These are phyloP conservation scores for Botrytis cinerea DNA, from an alignment of 2,329 filamentous ascomycete genomes.

Conservation along the genomic window DNA sequence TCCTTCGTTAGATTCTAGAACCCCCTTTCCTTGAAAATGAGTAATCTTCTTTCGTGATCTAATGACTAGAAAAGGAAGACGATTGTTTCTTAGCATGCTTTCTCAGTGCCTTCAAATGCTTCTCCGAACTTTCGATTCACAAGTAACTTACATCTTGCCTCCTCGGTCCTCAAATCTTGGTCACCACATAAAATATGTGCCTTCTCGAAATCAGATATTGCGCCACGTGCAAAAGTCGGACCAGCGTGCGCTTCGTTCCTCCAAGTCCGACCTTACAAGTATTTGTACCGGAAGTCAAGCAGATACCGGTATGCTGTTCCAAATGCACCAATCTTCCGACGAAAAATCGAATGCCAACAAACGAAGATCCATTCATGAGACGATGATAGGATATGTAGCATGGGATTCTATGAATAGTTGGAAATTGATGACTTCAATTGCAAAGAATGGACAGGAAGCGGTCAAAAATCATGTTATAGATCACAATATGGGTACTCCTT, in stretches of 20 bases:
- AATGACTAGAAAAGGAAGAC: slow-evolving; percentile 8
- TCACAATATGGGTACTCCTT: not conserved
- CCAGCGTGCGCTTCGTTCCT: slow-evolving; percentile 11
- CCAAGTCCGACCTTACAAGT: not conserved
- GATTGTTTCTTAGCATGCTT: not conserved
- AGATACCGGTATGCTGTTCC: slow-evolving; percentile 10
- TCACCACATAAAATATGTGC: slow-evolving; percentile 3
- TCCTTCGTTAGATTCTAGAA: slow-evolving; percentile 12
- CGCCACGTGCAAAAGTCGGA: not conserved
- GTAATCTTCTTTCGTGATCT: slow-evolving; percentile 1
- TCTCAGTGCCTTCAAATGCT: not conserved
- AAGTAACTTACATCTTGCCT: not conserved
- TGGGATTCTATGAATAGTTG: not conserved
- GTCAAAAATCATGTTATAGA: not conserved
- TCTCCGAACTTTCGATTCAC: not conserved
- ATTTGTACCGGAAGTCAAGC: slow-evolving; percentile 16
- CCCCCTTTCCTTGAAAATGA: not conserved
- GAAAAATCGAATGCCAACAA: not conserved
- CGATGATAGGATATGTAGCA: not conserved
- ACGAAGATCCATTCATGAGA: not conserved
- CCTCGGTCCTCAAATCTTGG: not conserved
- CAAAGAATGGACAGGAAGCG: not conserved
- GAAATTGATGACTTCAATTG: not conserved
- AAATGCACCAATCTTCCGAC: not conserved
- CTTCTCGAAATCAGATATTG: slow-evolving; percentile 21